Evolutionary conservation across 139 green algal genomes (phyloP), one percentile per base, ranked within the genome.

Genomic region (Prasinococcaceae sp.): DNA sequence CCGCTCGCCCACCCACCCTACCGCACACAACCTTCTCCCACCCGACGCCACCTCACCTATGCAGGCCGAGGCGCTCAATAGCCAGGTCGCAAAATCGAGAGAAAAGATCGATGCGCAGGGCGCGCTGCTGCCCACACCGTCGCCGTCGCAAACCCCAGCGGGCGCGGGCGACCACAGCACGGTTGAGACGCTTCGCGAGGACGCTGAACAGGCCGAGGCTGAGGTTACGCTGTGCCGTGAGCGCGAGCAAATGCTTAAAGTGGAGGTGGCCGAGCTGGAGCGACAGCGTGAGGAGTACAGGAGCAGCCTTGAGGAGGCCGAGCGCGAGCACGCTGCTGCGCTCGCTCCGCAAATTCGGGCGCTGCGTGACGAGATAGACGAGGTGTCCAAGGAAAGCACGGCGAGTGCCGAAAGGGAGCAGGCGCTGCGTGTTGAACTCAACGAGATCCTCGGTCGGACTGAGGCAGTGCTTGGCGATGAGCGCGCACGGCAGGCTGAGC

Each of bases 191-290:
- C 61, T 88, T 51, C 57, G 64, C 2, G 78, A 86, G 30, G 80
- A 88, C 49, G 69, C 73, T 23, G 78, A 88, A 49, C 49, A 70
- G 27, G 78, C 80, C 14, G 57, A 75, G 30, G 58, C 64, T 9
- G 78, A 88, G 50, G 68, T 73, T n/a, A 73, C 63, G 4, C 50
- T 82, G 10, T 62, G 62, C 5, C 61, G 78, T 49, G 78, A 85
- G 65, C 61, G 69, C 30, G 75, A 83, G 57, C 63, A 77, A 42
- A 61, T 84, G 45, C 48, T 77, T 39, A 55, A 72, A 56, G 53
- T 83, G 17, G 80, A 88, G 47, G 46, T 69, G 44, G 23, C 48
- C 6, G 69, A 76, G 60, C 53, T 78, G 27, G 28, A 76, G 59
- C 53, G 75, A 38, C 61, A 74, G 55, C 59, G 69, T 29, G 74